A percentile compares a stretch with the other conserved stretches of the same genome.
Conservation (phyloP, 2,329 filamentous ascomycete genomes). For the Alternaria novae-zelandiae region DNA sequence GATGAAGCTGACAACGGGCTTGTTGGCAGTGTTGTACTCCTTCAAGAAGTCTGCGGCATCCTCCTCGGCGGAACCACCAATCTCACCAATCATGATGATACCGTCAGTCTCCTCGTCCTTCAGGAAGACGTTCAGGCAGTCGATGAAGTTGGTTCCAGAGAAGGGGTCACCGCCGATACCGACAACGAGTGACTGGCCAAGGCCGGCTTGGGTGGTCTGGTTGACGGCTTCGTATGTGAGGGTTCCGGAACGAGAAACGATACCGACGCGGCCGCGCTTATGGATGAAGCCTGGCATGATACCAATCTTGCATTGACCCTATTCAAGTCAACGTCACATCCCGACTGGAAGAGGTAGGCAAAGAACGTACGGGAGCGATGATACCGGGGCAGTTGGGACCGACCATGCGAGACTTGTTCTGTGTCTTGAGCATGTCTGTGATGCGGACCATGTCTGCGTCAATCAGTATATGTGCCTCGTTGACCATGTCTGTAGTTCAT, state of each 20-base stretch:
- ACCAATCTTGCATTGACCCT: conserved; percentile 99
- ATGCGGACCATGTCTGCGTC: conserved; percentile 94
- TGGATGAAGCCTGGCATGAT: conserved; percentile 99
- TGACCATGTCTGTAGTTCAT: conserved; percentile 42
- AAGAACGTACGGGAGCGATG: conserved; percentile 71
- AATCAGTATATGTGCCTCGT: conserved; percentile 20
- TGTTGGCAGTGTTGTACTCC: conserved; percentile 88
- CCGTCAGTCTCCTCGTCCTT: conserved; percentile 96
- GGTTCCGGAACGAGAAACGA: conserved; percentile 97
- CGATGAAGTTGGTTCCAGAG: conserved; percentile 99
- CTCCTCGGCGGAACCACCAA: conserved; percentile 96
- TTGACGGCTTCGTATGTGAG: conserved; percentile 99
- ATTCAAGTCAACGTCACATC: conserved; percentile 18
- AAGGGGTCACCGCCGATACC: conserved; percentile 99
- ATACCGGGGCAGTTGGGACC: conserved; percentile 98
- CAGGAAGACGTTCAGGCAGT: conserved; percentile 97
- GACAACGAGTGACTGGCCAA: conserved; percentile 97
- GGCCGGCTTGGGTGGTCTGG: conserved; percentile 95
- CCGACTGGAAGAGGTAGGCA: background rate
- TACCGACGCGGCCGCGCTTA: conserved; percentile 98
- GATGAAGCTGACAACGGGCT: conserved; percentile 98
- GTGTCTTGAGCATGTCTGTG: conserved; percentile 95
- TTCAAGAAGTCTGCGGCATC: conserved; percentile 96
- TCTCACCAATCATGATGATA: conserved; percentile 99
- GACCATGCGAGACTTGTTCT: conserved; percentile 94